A percentile compares a stretch with the other conserved stretches of the same genome.
Conservation (phyloP, 2,329 filamentous ascomycete genomes). For the Ophiosphaerella herpotricha region DNA sequence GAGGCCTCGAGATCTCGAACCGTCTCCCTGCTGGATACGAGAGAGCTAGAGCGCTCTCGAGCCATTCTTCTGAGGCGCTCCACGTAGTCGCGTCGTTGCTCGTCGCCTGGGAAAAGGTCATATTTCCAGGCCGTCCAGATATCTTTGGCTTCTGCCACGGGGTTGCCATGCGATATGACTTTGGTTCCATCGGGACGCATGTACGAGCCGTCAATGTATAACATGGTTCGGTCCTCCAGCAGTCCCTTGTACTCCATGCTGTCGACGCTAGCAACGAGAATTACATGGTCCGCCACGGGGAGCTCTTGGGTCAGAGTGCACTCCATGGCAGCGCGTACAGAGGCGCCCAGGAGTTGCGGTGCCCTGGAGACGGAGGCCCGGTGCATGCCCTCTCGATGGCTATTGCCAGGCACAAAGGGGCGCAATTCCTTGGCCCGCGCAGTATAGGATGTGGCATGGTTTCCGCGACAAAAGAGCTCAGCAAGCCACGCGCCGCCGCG, state of each 20-base stretch:
- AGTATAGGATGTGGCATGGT: constrained; percentile 26
- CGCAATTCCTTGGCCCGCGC: constrained; percentile 14
- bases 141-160: not conserved
- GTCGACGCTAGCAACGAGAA: constrained; percentile 52
- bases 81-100: constrained; percentile 21
- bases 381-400: not conserved
- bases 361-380: constrained; percentile 10
- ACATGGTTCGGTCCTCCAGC: constrained; percentile 14
- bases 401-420: constrained; percentile 9
- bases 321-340: constrained; percentile 34
- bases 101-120: constrained; percentile 24
- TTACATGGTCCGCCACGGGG: constrained; percentile 52
- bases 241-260: constrained; percentile 7
- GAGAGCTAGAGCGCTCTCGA: constrained; percentile 7
- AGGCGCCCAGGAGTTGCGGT: constrained; percentile 18
- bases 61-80: constrained; percentile 21
- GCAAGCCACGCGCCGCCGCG: constrained; percentile 34
- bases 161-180: constrained; percentile 1
- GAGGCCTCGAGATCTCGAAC: constrained; percentile 7
- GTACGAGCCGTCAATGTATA: constrained; percentile 36
- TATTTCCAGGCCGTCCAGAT: constrained; percentile 16
- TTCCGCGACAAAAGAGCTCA: constrained; percentile 36
- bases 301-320: constrained; percentile 46
- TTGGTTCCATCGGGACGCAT: constrained; percentile 12
- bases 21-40: constrained; percentile 2